These are phyloP conservation scores for Scleromitrula shiraiana DNA, from an alignment of 2,329 filamentous ascomycete species.

Conservation along the genomic window DNA sequence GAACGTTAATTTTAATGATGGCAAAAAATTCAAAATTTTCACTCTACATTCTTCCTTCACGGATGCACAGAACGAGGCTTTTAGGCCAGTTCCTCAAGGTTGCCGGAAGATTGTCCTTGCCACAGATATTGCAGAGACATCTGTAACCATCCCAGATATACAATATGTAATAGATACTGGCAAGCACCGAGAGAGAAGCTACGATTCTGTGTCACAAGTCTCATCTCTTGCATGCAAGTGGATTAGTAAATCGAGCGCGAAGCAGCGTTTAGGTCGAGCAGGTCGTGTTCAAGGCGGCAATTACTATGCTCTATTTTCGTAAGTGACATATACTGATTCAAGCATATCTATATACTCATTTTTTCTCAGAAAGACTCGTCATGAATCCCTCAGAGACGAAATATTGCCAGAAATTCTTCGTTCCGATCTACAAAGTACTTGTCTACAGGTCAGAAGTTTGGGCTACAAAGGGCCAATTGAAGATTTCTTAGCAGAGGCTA, in stretches of 20 bases:
- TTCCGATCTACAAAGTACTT: slow-evolving; percentile 85
- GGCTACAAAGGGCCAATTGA: slow-evolving; percentile 68
- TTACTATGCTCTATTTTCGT: slow-evolving; percentile 87
- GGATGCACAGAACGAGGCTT: slow-evolving; percentile 80
- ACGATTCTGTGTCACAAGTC: slow-evolving; percentile 81
- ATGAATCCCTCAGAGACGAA: slow-evolving; percentile 65
- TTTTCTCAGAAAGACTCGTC: slow-evolving; percentile 45
- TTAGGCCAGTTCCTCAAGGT: slow-evolving; percentile 61
- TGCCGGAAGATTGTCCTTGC: slow-evolving; percentile 87
- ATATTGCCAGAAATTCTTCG: slow-evolving; percentile 86
- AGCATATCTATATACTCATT: background rate
- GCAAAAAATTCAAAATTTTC: slow-evolving; percentile 73
- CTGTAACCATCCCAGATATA: slow-evolving; percentile 94
- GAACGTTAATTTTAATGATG: slow-evolving; percentile 47
- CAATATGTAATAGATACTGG: slow-evolving; percentile 92
- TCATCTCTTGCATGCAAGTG: slow-evolving; percentile 84
- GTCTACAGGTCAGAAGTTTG: slow-evolving; percentile 92
- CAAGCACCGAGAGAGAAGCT: slow-evolving; percentile 88
- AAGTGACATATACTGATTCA: slow-evolving; percentile 37
- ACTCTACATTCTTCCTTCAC: slow-evolving; percentile 85
- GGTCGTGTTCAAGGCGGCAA: slow-evolving; percentile 82
- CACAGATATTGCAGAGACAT: slow-evolving; percentile 95
- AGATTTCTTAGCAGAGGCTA: slow-evolving; percentile 70
- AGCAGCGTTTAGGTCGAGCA: slow-evolving; percentile 85
- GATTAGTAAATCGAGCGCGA: slow-evolving; percentile 85